phyloP scores from a whole-genome alignment of 1,139 yeast genomes.

The Yamadazyma oceani region DNA sequence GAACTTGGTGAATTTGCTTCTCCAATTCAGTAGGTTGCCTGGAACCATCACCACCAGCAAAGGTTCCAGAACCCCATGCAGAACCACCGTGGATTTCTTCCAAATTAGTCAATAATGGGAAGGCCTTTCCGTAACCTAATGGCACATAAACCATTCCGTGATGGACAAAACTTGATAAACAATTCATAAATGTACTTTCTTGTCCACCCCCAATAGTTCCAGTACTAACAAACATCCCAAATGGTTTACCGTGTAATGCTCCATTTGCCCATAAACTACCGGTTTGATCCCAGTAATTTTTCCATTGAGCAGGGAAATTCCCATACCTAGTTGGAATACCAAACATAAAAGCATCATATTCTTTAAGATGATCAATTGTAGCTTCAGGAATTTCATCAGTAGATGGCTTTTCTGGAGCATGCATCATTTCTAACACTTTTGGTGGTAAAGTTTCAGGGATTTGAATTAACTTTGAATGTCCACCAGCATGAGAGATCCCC shows the following conservation, averaged over 20 bases:
- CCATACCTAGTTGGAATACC: slow-evolving; percentile 88
- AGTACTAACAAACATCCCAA: slow-evolving; percentile 75
- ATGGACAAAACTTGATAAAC: slow-evolving; percentile 68
- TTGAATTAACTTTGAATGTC: slow-evolving; percentile 69
- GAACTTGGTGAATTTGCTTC: slow-evolving; percentile 58
- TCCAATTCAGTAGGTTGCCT: slow-evolving; percentile 70
- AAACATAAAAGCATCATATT: slow-evolving; percentile 74
- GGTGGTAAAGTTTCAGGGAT: slow-evolving; percentile 75
- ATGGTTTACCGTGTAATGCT: slow-evolving; percentile 71
- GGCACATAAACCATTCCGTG: slow-evolving; percentile 83
- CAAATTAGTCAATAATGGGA: slow-evolving; percentile 57
- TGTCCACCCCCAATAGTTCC: slow-evolving; percentile 87
- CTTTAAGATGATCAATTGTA: slow-evolving; percentile 53
- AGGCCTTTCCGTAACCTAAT: slow-evolving; percentile 69
- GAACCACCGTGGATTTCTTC: slow-evolving; percentile 80
- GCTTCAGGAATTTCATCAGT: slow-evolving; percentile 70
- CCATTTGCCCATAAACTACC: slow-evolving; percentile 85
- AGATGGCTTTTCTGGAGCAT: slow-evolving; percentile 54
- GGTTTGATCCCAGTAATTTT: slow-evolving; percentile 78
- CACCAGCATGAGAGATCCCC: slow-evolving; percentile 77
- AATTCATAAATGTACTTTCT: slow-evolving; percentile 66
- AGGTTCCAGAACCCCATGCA: slow-evolving; percentile 88
- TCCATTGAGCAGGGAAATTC: slow-evolving; percentile 78
- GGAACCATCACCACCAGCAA: slow-evolving; percentile 78
- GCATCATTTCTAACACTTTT: slow-evolving; percentile 59